Percentiles rank a stretch among this genome's conserved stretches.
phyloP scores from a whole-genome alignment of 2,329 filamentous ascomycete genomes.

The Aspergillus glaucus region DNA sequence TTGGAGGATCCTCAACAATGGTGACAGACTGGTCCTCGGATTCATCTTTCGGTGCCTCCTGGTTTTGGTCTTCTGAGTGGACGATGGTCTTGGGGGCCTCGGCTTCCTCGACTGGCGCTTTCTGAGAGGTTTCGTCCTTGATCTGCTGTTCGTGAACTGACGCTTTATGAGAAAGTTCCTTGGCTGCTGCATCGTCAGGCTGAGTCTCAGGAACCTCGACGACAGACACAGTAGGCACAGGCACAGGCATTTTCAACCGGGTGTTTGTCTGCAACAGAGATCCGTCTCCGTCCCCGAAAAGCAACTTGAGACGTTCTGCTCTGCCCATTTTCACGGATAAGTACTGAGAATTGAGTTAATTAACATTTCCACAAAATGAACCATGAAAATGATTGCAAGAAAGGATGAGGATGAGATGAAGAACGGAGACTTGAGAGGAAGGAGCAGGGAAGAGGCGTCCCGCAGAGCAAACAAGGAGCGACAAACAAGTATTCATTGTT shows the following conservation, averaged over 20 bases:
- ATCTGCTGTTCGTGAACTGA: not conserved
- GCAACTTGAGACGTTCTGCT: constrained; percentile 19
- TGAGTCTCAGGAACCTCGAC: not conserved
- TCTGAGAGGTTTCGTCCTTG: not conserved
- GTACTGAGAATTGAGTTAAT: not conserved
- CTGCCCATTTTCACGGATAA: constrained; percentile 15
- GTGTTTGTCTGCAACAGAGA: constrained; percentile 18
- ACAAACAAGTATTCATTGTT: not conserved
- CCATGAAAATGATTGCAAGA: not conserved
- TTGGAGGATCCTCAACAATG: not conserved
- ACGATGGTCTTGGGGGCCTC: not conserved
- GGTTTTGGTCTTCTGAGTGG: too few species aligned
- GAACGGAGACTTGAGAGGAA: not conserved
- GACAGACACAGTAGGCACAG: not conserved
- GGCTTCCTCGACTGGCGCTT: not conserved
- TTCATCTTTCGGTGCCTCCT: too few species aligned
- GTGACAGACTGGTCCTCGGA: too few species aligned
- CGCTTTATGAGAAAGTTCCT: not conserved
- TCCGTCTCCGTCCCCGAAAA: constrained; percentile 21
- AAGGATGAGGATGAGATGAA: not conserved
- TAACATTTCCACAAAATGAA: not conserved
- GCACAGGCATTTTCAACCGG: constrained; percentile 6
- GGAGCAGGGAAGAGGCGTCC: not conserved
- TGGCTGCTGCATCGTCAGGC: not conserved
- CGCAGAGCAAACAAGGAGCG: not conserved